These are phyloP conservation scores for Cystobasidiaceae sp. DNA, from an alignment of 1,284 basidiomycete species.

Conservation along the genomic window DNA sequence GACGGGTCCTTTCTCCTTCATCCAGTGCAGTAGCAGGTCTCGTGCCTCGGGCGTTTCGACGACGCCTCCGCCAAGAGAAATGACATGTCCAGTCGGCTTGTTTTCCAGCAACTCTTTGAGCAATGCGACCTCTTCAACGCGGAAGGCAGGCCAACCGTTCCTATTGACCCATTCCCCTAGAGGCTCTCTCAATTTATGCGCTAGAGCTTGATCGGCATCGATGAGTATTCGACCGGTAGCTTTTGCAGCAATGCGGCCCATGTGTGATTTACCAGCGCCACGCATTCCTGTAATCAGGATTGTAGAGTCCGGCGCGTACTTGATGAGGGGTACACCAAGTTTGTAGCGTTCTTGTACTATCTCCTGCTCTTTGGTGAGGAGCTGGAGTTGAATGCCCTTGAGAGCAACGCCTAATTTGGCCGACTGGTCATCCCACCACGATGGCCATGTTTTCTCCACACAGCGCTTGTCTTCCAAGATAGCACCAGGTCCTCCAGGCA, in stretches of 20 bases:
- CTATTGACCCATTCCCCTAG: conserved; percentile 72
- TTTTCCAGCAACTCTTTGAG: conserved; percentile 45
- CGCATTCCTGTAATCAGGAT: conserved; percentile 93
- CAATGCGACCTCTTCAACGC: conserved; percentile 49
- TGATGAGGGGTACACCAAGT: conserved; percentile 21
- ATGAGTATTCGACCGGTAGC: conserved; percentile 71
- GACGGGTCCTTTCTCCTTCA: conserved; percentile 58
- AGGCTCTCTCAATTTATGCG: conserved; percentile 58
- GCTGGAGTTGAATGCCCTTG: conserved; percentile 69
- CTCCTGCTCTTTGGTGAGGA: conserved; percentile 36
- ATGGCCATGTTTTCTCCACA: conserved; percentile 99
- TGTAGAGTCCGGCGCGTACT: conserved; percentile 53
- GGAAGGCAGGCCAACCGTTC: conserved; percentile 72
- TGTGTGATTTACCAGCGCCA: conserved; percentile 88
- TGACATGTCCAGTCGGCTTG: conserved; percentile 57
- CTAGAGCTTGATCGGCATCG: conserved; percentile 82
- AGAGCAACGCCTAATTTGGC: conserved; percentile 93
- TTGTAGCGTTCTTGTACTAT: conserved; percentile 11
- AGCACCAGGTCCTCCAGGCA: conserved; percentile 59
- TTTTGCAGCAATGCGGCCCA: conserved; percentile 71
- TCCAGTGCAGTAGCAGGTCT: conserved; percentile 64
- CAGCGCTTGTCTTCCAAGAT: conserved; percentile 93
- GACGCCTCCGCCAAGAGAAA: conserved; percentile 91
- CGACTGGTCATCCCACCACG: conserved; percentile 98
- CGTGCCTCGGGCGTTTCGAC: conserved; percentile 77